These are phyloP conservation scores for Debaryomyces castellii DNA, from an alignment of 805 yeast genomes.

Conservation along the genomic window DNA sequence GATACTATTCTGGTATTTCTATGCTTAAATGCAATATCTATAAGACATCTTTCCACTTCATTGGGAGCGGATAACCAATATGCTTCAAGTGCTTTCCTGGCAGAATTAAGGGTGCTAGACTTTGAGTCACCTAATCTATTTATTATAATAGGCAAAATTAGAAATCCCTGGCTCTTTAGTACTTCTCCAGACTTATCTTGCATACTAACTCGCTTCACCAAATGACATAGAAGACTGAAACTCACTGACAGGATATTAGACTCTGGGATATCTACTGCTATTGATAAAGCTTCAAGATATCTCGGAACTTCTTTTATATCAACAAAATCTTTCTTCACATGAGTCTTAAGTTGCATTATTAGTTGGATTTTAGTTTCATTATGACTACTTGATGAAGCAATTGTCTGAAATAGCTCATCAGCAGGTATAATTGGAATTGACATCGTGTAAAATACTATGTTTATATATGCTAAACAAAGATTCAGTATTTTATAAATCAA, in stretches of 20 bases:
- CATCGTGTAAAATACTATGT: background rate
- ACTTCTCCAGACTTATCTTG: conserved; percentile 47
- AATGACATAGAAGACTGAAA: conserved; percentile 54
- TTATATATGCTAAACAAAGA: background rate
- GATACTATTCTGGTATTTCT: conserved; percentile 35
- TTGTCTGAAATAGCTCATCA: conserved; percentile 16
- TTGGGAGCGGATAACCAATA: conserved; percentile 54
- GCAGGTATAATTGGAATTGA: conserved; percentile 9
- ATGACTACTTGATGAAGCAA: conserved; percentile 13
- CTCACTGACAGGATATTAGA: conserved; percentile 38
- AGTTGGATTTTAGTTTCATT: conserved; percentile 12
- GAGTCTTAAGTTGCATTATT: conserved; percentile 45
- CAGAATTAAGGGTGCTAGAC: conserved; percentile 36
- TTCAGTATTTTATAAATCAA: background rate
- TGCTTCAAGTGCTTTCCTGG: conserved; percentile 51
- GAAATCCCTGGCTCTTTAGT: conserved; percentile 40
- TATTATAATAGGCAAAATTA: conserved; percentile 53
- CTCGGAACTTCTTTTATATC: conserved; percentile 48
- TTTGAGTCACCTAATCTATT: conserved; percentile 45
- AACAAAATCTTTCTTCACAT: conserved; percentile 55
- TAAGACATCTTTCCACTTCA: conserved; percentile 46
- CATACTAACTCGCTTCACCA: conserved; percentile 56
- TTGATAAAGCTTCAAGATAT: conserved; percentile 49
- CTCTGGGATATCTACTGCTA: conserved; percentile 42
- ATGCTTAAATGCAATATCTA: conserved; percentile 43